phyloP scores from a whole-genome alignment of 305 asterid genomes.

The Fraxinus platypoda region DNA sequence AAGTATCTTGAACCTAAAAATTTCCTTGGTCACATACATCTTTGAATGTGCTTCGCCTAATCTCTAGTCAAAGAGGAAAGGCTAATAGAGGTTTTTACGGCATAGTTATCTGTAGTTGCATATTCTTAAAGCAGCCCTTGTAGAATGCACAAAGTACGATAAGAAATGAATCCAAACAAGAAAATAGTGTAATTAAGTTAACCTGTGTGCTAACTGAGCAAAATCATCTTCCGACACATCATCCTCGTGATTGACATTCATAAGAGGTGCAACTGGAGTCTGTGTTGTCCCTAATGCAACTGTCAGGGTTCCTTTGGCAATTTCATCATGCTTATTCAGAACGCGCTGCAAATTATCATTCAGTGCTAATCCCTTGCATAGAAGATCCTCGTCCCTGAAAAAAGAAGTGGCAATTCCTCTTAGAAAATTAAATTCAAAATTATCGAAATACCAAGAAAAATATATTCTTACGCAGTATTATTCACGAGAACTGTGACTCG shows the following conservation, averaged over 20 bases:
- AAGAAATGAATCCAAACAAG: neutral
- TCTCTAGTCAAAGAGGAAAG: neutral
- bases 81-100: neutral
- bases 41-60: neutral
- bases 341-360: slow-evolving; percentile 81
- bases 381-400: slow-evolving; percentile 83
- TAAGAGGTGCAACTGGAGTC: slow-evolving; percentile 65
- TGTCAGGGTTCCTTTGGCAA: slow-evolving; percentile 54
- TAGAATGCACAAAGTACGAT: neutral
- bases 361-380: slow-evolving; percentile 71
- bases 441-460: neutral
- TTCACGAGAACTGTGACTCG: slow-evolving; percentile 89
- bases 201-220: slow-evolving; percentile 86
- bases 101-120: neutral
- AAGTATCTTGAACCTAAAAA: neutral
- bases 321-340: slow-evolving; percentile 61
- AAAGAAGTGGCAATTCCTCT: slow-evolving; percentile 5
- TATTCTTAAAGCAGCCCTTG: neutral
- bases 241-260: slow-evolving; percentile 85
- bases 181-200: neutral
- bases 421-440: slow-evolving; percentile 1
- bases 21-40: neutral
- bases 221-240: slow-evolving; percentile 92
- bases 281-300: slow-evolving; percentile 29
- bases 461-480: slow-evolving; percentile 64